Percentiles rank a stretch among this genome's conserved stretches.
Evolutionary conservation across 1,139 yeast species (phyloP).

Genomic region (Zygotorulaspora mrakii): DNA sequence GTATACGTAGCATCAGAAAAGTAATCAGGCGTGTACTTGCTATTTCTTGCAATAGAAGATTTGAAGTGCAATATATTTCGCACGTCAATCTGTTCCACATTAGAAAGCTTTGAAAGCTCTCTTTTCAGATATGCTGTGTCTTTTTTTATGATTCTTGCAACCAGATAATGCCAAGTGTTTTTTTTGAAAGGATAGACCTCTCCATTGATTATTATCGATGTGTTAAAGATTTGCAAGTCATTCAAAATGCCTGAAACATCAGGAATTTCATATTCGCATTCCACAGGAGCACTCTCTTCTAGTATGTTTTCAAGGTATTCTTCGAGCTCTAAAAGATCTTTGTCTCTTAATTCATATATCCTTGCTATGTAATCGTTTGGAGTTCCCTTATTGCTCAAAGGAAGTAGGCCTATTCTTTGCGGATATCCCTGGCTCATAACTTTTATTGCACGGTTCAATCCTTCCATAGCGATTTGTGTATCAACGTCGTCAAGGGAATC

Average conservation of each 20-base stretch:
- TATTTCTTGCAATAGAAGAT: constrained; percentile 29
- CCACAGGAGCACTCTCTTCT: neutral
- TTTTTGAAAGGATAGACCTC: constrained; percentile 45
- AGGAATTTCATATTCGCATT: constrained; percentile 21
- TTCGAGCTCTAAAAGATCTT: constrained; percentile 25
- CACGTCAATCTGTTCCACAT: constrained; percentile 16
- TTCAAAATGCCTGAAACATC: constrained; percentile 35
- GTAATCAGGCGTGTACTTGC: constrained; percentile 33
- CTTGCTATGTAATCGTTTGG: constrained; percentile 33
- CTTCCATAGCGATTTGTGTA: constrained; percentile 45
- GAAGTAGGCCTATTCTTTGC: constrained; percentile 77
- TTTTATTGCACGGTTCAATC: constrained; percentile 44
- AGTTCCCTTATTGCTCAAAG: constrained; percentile 40
- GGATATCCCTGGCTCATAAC: constrained; percentile 61
- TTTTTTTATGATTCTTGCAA: constrained; percentile 34
- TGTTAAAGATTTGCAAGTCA: constrained; percentile 45
- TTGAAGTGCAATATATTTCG: constrained; percentile 34
- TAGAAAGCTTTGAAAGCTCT: constrained; percentile 19
- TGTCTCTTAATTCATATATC: constrained; percentile 39
- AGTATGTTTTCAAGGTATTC: constrained; percentile 25
- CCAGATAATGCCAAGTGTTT: constrained; percentile 35
- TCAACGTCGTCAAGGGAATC: constrained; percentile 48
- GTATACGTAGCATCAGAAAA: constrained; percentile 33
- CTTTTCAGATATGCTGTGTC: constrained; percentile 28
- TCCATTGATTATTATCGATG: constrained; percentile 71